phyloP scores from a whole-genome alignment of 2,329 filamentous ascomycete species.

The Penicillium crustosum region DNA sequence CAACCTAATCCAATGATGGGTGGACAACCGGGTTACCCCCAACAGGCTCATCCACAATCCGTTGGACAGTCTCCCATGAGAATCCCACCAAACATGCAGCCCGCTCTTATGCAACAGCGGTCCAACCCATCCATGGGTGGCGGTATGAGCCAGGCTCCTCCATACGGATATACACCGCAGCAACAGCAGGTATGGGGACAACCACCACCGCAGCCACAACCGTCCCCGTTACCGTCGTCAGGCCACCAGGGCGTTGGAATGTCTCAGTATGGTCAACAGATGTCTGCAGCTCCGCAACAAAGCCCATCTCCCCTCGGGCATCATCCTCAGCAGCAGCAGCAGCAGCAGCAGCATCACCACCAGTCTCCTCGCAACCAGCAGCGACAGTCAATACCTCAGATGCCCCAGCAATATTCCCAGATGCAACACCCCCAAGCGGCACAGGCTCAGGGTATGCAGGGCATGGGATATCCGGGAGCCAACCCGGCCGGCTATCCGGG shows the following conservation, averaged over 20 bases:
- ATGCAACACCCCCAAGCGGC: constrained; percentile 38
- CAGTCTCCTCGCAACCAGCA: constrained; percentile 47
- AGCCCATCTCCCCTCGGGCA: constrained; percentile 37
- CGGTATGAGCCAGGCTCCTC: constrained; percentile 46
- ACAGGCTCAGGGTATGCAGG: constrained; percentile 29
- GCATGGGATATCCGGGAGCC: constrained; percentile 38
- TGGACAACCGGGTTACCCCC: constrained; percentile 63
- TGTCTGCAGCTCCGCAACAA: constrained; percentile 40
- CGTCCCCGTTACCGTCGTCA: constrained; percentile 51
- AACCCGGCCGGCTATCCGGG: constrained; percentile 34
- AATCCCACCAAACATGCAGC: constrained; percentile 60
- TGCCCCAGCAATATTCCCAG: constrained; percentile 38
- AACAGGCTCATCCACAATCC: constrained; percentile 68
- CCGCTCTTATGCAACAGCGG: constrained; percentile 65
- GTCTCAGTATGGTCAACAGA: constrained; percentile 43
- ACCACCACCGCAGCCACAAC: constrained; percentile 63
- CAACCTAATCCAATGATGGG: constrained; percentile 43
- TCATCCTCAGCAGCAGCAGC: constrained; percentile 35
- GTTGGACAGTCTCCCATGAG: constrained; percentile 73
- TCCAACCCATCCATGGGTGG: constrained; percentile 60
- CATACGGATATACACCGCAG: constrained; percentile 59
- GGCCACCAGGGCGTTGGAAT: constrained; percentile 42
- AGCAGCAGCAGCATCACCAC: constrained; percentile 38
- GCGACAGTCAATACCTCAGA: constrained; percentile 38
- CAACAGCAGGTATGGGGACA: constrained; percentile 68